Base-by-base conservation (phyloP, 768 basidiomycete genomes). In the Rossbeevera mucosa region DNA sequence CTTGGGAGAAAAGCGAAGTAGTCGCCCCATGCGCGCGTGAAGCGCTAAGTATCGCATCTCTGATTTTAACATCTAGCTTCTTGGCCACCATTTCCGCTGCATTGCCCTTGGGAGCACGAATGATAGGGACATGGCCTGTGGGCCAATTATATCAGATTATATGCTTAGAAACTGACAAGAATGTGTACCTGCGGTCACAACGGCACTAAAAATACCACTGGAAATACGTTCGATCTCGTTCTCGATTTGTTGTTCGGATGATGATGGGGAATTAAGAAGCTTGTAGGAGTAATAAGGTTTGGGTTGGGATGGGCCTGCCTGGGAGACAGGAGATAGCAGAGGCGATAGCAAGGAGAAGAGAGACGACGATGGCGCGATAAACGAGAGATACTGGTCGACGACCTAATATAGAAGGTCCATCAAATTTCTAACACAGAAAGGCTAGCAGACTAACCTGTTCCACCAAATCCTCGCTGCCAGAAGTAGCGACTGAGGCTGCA, bases 81-180 rank as follows among this genome's bases (percentile, higher is more conserved):
- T 93, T 88, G 8, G 94, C 94, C n/a, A 98, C 85, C 94, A 97
- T 96, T 71, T 99, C 96, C 18, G 94, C 96, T 5, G 96, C 96
- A 69, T 98, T 97, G 1, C 95, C 95, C 68, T 87, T 76, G 20
- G 96, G 96, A 52, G 90, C 86, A 28, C 96, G 86, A 53, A 38
- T 18, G n/a, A 38, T 38, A 9, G 36, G 36, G n/a, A 18, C 36
- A 9, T 18, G 36, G 0, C 36, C 36, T 38, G 36, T 38, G n/a
- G 14, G 21, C 46, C 28, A 11, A 47, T 51, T 45, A 46, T 47
- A 33, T 47, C 25, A 16, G 2, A 26, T 13, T 20, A n/a, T 44
- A 8, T 2, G n/a, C 30, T 24, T 28, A 16, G 51, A 9, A 47
- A 3, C 25, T 38, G 14, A 4, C 18, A 11, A 8, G 18, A 22